phyloP scores from a whole-genome alignment of 805 yeast species.

The Jamesozyma rosinii region DNA sequence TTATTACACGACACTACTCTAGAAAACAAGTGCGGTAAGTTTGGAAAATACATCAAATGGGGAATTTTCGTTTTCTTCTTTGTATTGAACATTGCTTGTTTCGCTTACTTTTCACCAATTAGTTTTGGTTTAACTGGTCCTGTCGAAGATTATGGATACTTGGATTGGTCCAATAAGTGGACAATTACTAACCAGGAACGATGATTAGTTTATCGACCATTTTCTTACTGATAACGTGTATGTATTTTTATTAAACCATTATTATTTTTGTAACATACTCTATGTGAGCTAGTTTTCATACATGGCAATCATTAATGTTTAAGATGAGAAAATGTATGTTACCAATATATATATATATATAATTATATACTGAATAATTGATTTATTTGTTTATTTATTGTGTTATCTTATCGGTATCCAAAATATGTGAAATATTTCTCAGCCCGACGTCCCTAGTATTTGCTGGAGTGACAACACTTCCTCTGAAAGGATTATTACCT shows the following conservation, averaged over 20 bases:
- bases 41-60: conserved; percentile 26
- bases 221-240: neutral
- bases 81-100: conserved; percentile 39
- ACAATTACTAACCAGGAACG: conserved; percentile 29
- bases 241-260: neutral
- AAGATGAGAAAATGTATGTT: neutral
- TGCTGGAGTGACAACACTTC: conserved; percentile 25
- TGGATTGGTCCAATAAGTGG: conserved; percentile 45
- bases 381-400: conserved; percentile 13
- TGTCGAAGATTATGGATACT: conserved; percentile 32
- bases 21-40: neutral
- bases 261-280: too few species aligned
- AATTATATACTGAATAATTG: neutral
- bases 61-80: conserved; percentile 34
- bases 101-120: conserved; percentile 54
- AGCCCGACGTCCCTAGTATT: conserved; percentile 22
- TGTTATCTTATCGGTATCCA: conserved; percentile 29
- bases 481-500: conserved; percentile 24
- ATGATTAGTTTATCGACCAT: neutral
- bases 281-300: too few species aligned
- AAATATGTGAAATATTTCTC: conserved; percentile 19
- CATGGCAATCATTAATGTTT: neutral
- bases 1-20: conserved; percentile 20
- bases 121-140: conserved; percentile 59
- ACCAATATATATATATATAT: neutral